Conservation (phyloP, 2,329 filamentous ascomycete species). For the Fusarium mundagurra region DNA sequence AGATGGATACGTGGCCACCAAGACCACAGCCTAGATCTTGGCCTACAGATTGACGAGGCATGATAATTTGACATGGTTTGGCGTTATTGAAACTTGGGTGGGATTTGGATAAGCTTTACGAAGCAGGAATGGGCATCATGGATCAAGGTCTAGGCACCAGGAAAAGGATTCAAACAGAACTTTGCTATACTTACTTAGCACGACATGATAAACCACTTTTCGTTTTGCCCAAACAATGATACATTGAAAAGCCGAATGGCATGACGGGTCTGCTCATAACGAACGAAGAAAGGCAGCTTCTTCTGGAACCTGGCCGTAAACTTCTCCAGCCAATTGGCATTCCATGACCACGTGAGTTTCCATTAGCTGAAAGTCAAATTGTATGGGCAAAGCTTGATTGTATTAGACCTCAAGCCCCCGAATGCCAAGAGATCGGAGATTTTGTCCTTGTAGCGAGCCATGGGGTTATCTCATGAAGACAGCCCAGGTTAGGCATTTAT, state of each 20-base stretch:
- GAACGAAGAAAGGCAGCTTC: not conserved
- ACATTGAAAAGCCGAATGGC: not conserved
- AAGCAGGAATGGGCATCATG: not conserved
- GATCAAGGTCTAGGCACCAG: not conserved
- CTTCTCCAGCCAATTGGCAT: not conserved
- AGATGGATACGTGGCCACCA: constrained; percentile 38
- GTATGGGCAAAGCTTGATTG: not conserved
- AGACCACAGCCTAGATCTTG: constrained; percentile 34
- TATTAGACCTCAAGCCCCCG: not conserved
- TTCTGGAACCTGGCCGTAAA: not conserved
- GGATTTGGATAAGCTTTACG: constrained; percentile 2
- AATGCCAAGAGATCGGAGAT: not conserved
- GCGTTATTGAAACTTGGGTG: constrained; percentile 16
- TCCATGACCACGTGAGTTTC: not conserved
- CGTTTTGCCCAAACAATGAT: not conserved
- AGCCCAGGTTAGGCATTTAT: not conserved
- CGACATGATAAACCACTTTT: not conserved
- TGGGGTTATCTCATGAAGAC: not conserved
- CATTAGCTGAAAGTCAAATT: not conserved
- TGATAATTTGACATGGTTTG: constrained; percentile 8
- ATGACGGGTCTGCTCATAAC: not conserved
- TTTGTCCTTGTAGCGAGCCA: not conserved
- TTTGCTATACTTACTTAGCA: not conserved
- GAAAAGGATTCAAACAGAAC: not conserved
- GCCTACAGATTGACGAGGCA: constrained; percentile 12